A percentile compares a stretch with the other conserved stretches of the same genome.
phyloP scores from a whole-genome alignment of 2,329 filamentous ascomycete genomes.

The Aureobasidium leucospermi region DNA sequence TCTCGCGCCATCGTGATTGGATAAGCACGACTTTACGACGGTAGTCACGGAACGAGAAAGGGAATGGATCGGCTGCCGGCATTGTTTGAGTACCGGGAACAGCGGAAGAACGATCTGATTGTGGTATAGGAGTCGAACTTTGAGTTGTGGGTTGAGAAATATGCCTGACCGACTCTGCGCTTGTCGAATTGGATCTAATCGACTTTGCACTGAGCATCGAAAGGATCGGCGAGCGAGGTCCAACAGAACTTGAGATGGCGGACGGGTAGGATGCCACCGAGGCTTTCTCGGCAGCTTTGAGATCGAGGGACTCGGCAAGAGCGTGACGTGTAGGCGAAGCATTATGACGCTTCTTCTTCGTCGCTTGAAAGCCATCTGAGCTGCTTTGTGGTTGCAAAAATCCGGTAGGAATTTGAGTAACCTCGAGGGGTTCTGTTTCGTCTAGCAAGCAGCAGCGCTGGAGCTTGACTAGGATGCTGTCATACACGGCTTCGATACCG shows the following conservation, averaged over 20 bases:
- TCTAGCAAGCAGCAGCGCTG: conserved; percentile 30
- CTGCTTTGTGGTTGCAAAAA: conserved; percentile 1
- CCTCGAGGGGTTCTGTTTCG: conserved; percentile 20
- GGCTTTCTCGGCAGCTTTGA: background rate
- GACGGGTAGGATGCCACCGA: conserved; percentile 1
- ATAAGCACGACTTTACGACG: conserved; percentile 27
- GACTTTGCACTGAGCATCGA: conserved; percentile 4
- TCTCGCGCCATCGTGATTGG: conserved; percentile 27
- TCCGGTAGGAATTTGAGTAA: conserved; percentile 3
- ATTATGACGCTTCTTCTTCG: background rate
- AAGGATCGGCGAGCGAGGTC: conserved; percentile 1
- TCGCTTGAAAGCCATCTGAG: background rate
- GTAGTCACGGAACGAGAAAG: conserved; percentile 25
- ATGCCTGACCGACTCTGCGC: background rate
- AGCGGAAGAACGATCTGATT: background rate
- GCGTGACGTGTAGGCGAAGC: background rate
- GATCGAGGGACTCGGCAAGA: background rate
- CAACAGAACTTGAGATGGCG: conserved; percentile 7
- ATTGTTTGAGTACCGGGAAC: background rate
- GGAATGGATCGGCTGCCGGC: background rate
- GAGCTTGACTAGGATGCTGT: conserved; percentile 25
- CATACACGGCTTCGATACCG: conserved; percentile 19
- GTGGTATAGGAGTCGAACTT: background rate
- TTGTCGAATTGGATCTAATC: background rate
- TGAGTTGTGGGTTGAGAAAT: background rate